These are phyloP conservation scores for Cyberlindnera galapagoensis DNA, from an alignment of 805 yeast genomes.

Conservation along the genomic window DNA sequence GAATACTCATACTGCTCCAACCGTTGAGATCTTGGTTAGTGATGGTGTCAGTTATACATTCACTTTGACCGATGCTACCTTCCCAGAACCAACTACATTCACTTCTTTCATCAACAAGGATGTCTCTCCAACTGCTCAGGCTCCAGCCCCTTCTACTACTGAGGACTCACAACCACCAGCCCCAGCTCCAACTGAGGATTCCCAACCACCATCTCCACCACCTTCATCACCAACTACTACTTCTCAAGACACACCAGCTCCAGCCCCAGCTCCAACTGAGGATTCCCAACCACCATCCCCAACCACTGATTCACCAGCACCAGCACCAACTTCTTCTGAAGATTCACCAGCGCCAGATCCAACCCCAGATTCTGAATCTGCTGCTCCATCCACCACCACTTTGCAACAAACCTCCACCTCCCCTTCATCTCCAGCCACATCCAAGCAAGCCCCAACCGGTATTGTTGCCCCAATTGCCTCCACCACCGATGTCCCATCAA, in stretches of 20 bases:
- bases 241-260: slow-evolving; percentile 11
- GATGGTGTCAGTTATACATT: slow-evolving; percentile 32
- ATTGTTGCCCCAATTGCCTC: slow-evolving; percentile 14
- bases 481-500: slow-evolving; percentile 10
- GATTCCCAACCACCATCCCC: too few relatives aligned
- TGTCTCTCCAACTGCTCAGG: slow-evolving; percentile 7
- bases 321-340: slow-evolving; percentile 7
- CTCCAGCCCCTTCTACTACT: slow-evolving; percentile 8
- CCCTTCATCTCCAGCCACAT: slow-evolving; percentile 15
- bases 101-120: slow-evolving; percentile 21
- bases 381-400: slow-evolving; percentile 16
- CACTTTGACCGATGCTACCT: slow-evolving; percentile 31
- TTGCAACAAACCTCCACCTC: slow-evolving; percentile 18
- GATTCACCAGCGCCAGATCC: slow-evolving; percentile 1
- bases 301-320: too few relatives aligned
- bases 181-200: slow-evolving; percentile 9
- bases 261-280: too few relatives aligned
- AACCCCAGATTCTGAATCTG: too few relatives aligned
- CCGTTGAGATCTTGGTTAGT: slow-evolving; percentile 32
- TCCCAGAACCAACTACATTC: slow-evolving; percentile 31
- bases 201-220: slow-evolving; percentile 10
- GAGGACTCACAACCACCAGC: slow-evolving; percentile 1
- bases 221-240: slow-evolving; percentile 10
- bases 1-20: slow-evolving; percentile 32
- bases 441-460: slow-evolving; percentile 14